Evolutionary conservation across 2,329 filamentous ascomycete species (phyloP).

Genomic region (Calonectria pauciramosa): DNA sequence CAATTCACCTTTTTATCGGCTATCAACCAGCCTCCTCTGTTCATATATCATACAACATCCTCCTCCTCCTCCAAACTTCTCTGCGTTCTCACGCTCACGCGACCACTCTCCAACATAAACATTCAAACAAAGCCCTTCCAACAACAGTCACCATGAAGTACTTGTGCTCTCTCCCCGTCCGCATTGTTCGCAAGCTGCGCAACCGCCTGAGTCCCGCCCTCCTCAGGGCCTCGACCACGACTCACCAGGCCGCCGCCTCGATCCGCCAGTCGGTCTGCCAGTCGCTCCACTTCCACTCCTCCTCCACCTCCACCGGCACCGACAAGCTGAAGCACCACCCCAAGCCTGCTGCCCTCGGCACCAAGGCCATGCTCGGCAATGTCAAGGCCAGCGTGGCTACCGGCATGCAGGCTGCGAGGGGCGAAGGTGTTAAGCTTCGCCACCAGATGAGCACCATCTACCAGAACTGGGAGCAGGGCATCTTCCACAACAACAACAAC

Average conservation of each 20-base stretch:
- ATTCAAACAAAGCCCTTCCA: neutral
- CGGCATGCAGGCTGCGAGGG: slow-evolving; percentile 21
- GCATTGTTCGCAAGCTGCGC: slow-evolving; percentile 38
- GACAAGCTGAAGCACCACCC: slow-evolving; percentile 40
- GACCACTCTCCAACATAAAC: neutral
- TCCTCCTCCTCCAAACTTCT: neutral
- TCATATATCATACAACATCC: neutral
- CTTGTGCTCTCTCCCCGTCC: slow-evolving; percentile 38
- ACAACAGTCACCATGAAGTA: slow-evolving; percentile 38
- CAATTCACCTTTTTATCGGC: neutral
- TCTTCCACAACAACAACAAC: slow-evolving; percentile 23
- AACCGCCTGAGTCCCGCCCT: slow-evolving; percentile 33
- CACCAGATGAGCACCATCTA: slow-evolving; percentile 43
- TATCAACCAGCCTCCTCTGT: neutral
- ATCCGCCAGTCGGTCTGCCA: slow-evolving; percentile 42
- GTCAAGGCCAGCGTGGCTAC: slow-evolving; percentile 29
- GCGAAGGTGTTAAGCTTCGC: slow-evolving; percentile 33
- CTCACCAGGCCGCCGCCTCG: slow-evolving; percentile 38
- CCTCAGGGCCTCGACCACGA: slow-evolving; percentile 38
- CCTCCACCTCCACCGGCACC: slow-evolving; percentile 11
- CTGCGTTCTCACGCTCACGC: neutral
- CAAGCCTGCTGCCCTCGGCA: slow-evolving; percentile 41
- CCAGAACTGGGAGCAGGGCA: slow-evolving; percentile 37
- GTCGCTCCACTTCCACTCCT: slow-evolving; percentile 38
- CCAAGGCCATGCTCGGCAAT: slow-evolving; percentile 40